Evolutionary conservation across 2,329 filamentous ascomycete species (phyloP), one percentile per base, ranked within the genome.

Genomic region (Corinectria fuckeliana): DNA sequence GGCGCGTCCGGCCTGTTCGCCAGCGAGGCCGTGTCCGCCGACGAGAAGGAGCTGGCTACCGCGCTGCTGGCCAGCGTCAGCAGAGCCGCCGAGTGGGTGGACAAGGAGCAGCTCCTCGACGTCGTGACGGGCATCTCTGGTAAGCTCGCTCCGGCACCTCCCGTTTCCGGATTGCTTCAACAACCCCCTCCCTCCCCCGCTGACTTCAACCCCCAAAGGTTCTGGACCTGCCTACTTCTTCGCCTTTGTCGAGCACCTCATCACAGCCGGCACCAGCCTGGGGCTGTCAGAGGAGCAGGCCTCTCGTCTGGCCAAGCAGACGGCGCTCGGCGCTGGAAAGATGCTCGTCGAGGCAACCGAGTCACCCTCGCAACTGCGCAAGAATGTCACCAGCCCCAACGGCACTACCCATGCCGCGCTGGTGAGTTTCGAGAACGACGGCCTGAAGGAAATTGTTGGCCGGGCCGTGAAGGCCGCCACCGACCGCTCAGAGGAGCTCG

Each of bases 181-280:
- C 1, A n/a, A 4, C 2, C 2, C 1, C 26, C 0, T 1, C 3
- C 11, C n/a, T 0, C 3, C n/a, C 0, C 3, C 3, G 3, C 56
- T 68, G 34, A 69, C 30, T 1, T 13, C 1, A 8, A 11, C 5
- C 11, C 5, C 11, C 2, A 1, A 48, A 82, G 81, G 81, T 21
- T 82, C 80, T 16, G 81, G 81, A 2, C 81, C 81, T 0, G 81
- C 81, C 0, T 83, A 83, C 72, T 83, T 83, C 73, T 83, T 83
- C 67, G 80, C 80, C 64, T 76, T 83, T 71, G 81, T 83, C 6
- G 81, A 83, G 66, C 80, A 83, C 68, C 72, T 83, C 44, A 78
- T 81, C 52, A 69, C 78, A 51, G 78, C 77, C 59, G 81, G 76
- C 11, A 74, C 72, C 8, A 70, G 72, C n/a, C 71, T 82, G 1